A percentile compares a stretch with the other conserved stretches of the same genome.
These are phyloP conservation scores for Moesziomyces sp. DNA, from an alignment of 1,284 basidiomycete species.

Conservation along the genomic window DNA sequence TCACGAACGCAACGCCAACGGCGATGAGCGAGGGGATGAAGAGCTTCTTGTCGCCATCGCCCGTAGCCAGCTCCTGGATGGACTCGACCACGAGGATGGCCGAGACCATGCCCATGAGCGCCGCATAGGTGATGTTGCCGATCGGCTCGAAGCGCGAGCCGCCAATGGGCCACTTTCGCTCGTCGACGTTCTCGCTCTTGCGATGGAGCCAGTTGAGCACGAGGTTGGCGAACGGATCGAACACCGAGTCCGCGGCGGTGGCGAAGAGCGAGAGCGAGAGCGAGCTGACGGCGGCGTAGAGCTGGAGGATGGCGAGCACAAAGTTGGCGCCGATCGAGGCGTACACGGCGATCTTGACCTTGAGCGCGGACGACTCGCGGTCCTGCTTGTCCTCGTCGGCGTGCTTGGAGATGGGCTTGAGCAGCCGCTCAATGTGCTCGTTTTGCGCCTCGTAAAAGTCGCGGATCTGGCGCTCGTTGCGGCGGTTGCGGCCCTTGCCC, in stretches of 20 bases:
- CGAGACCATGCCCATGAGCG: conserved; percentile 85
- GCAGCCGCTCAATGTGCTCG: conserved; percentile 81
- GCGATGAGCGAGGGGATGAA: conserved; percentile 84
- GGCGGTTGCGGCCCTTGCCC: conserved; percentile 65
- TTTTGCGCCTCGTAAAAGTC: conserved; percentile 86
- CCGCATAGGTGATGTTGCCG: conserved; percentile 76
- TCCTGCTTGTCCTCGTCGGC: conserved; percentile 78
- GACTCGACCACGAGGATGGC: conserved; percentile 87
- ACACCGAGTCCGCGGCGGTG: conserved; percentile 87
- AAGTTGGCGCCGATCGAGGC: conserved; percentile 82
- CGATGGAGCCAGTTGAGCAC: conserved; percentile 84
- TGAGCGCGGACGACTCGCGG: conserved; percentile 73
- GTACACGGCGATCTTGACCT: conserved; percentile 81
- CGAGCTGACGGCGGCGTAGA: conserved; percentile 84
- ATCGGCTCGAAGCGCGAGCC: conserved; percentile 81
- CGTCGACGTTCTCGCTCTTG: conserved; percentile 78
- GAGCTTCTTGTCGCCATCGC: conserved; percentile 75
- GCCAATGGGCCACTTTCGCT: conserved; percentile 88
- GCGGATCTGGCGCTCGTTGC: conserved; percentile 71
- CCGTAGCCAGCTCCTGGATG: conserved; percentile 76
- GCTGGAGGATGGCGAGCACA: conserved; percentile 70
- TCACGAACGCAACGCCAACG: conserved; percentile 82
- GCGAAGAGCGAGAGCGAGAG: conserved; percentile 87
- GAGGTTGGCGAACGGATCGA: conserved; percentile 88
- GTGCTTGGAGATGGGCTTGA: conserved; percentile 89